These are phyloP conservation scores for Spathaspora hagerdaliae DNA, from an alignment of 805 yeast genomes.

Conservation along the genomic window DNA sequence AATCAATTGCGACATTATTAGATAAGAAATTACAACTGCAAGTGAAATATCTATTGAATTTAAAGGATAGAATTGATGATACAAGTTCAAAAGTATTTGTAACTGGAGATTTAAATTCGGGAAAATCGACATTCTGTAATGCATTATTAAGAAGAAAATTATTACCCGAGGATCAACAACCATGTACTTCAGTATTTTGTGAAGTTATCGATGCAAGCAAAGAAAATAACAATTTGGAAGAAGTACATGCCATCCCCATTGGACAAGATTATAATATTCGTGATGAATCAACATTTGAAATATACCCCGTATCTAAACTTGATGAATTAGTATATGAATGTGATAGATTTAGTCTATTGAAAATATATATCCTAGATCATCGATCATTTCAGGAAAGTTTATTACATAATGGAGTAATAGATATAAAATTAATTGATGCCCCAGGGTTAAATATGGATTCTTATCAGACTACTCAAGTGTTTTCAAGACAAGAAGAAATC, in stretches of 20 bases:
- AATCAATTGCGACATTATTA: slow-evolving; percentile 64
- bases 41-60: slow-evolving; percentile 60
- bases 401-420: slow-evolving; percentile 84
- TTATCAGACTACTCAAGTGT: slow-evolving; percentile 89
- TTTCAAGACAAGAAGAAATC: slow-evolving; percentile 94
- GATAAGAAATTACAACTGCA: slow-evolving; percentile 65
- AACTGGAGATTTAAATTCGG: slow-evolving; percentile 96
- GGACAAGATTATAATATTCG: slow-evolving; percentile 40
- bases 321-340: slow-evolving; percentile 69
- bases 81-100: slow-evolving; percentile 90
- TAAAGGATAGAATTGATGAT: slow-evolving; percentile 80
- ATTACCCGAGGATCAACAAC: slow-evolving; percentile 95
- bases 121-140: slow-evolving; percentile 94
- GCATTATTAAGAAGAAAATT: slow-evolving; percentile 74
- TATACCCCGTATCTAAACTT: slow-evolving; percentile 50
- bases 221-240: slow-evolving; percentile 72
- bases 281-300: slow-evolving; percentile 65
- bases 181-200: slow-evolving; percentile 94
- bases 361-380: slow-evolving; percentile 77
- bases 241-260: slow-evolving; percentile 85
- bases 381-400: slow-evolving; percentile 67
- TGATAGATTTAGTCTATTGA: slow-evolving; percentile 67
- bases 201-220: slow-evolving; percentile 80
- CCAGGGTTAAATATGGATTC: slow-evolving; percentile 95
- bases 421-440: slow-evolving; percentile 90